Conservation (phyloP, 2,329 filamentous ascomycete species). For the Sporothrix sp. region DNA sequence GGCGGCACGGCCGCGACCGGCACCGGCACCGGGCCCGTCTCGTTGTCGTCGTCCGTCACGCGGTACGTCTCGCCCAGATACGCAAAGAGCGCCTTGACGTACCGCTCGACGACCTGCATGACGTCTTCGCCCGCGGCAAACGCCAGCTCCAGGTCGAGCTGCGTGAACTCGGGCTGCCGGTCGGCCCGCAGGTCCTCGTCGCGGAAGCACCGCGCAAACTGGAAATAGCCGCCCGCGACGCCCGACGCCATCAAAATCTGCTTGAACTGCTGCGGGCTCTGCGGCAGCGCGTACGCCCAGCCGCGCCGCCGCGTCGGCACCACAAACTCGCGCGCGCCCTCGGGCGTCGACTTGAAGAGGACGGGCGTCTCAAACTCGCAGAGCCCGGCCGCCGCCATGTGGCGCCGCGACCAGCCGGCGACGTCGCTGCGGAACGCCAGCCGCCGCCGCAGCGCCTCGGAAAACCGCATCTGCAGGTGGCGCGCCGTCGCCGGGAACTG, state of each 20-base stretch:
- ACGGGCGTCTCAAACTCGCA: conserved; percentile 83
- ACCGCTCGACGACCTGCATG: conserved; percentile 43
- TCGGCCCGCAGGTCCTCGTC: conserved; percentile 91
- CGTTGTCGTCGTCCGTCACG: conserved; percentile 22
- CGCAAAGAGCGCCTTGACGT: conserved; percentile 48
- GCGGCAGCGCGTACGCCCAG: conserved; percentile 79
- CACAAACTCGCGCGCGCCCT: conserved; percentile 88
- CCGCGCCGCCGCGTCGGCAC: conserved; percentile 74
- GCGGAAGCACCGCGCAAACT: conserved; percentile 89
- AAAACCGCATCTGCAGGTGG: conserved; percentile 77
- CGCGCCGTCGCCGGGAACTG: conserved; percentile 65
- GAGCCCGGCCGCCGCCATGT: conserved; percentile 39
- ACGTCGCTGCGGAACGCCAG: conserved; percentile 56
- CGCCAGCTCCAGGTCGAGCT: conserved; percentile 90
- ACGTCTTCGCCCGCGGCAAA: conserved; percentile 67
- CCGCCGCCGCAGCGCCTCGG: conserved; percentile 54
- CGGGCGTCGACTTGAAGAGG: conserved; percentile 94
- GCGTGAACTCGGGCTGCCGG: conserved; percentile 88
- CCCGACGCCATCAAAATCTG: conserved; percentile 94
- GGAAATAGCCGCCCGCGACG: conserved; percentile 64
- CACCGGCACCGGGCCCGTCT: not conserved
- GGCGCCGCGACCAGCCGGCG: conserved; percentile 19
- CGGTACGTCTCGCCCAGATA: conserved; percentile 34
- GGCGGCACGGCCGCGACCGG: not conserved
- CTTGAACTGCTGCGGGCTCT: conserved; percentile 98